These are phyloP conservation scores for Phytophthora palmivora DNA, from an alignment of 352 stramenopile species.

Conservation along the genomic window DNA sequence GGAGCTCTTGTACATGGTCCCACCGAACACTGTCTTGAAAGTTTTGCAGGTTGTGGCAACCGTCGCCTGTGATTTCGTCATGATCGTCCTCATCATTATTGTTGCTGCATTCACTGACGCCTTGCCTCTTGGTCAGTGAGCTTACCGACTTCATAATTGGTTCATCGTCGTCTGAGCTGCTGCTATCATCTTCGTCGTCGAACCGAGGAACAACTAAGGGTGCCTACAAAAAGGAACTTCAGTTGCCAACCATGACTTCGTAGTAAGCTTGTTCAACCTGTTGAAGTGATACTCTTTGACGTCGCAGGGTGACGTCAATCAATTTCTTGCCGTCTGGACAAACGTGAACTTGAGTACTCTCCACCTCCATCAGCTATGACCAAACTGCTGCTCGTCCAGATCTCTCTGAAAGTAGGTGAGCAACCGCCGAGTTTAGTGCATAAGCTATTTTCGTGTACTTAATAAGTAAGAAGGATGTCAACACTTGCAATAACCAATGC, in stretches of 20 bases:
- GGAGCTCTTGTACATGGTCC: slow-evolving; percentile 58
- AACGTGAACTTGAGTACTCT: slow-evolving; percentile 50
- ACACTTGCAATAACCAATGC: slow-evolving; percentile 4
- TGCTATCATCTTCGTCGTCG: slow-evolving; percentile 71
- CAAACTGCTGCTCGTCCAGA: neutral
- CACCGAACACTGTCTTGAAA: slow-evolving; percentile 54
- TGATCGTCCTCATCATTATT: slow-evolving; percentile 37
- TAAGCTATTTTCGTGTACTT: slow-evolving; percentile 27
- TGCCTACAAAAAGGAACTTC: slow-evolving; percentile 21
- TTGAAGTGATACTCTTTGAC: slow-evolving; percentile 16
- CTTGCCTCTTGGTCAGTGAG: slow-evolving; percentile 6
- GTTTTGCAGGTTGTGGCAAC: neutral
- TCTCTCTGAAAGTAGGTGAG: slow-evolving; percentile 11
- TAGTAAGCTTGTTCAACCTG: slow-evolving; percentile 9
- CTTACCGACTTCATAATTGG: neutral
- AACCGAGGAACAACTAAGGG: slow-evolving; percentile 70
- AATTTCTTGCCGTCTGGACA: slow-evolving; percentile 57
- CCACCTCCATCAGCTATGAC: slow-evolving; percentile 50
- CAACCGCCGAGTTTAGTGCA: slow-evolving; percentile 16
- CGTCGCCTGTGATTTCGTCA: slow-evolving; percentile 22
- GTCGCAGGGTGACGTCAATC: slow-evolving; percentile 62
- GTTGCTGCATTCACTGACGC: slow-evolving; percentile 8
- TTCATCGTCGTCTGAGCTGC: slow-evolving; percentile 50
- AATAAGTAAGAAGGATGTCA: slow-evolving; percentile 1
- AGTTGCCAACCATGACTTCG: neutral